Evolutionary conservation across 2,329 filamentous ascomycete genomes (phyloP), one percentile per base, ranked within the genome.

Genomic region (Microdochium nivale): DNA sequence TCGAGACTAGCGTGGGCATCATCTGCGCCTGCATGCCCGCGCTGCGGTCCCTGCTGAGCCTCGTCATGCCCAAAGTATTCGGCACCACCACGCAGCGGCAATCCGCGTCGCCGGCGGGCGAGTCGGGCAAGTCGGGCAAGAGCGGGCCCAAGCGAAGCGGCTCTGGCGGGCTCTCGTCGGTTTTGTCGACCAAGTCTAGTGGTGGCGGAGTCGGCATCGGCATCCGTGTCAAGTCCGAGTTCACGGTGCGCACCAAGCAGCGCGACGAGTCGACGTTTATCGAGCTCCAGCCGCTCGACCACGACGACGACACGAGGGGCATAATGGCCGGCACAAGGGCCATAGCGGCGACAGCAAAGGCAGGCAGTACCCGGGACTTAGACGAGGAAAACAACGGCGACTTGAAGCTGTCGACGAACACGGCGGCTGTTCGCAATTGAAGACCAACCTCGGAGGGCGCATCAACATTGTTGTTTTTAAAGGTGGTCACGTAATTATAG

Each of bases 11-110:
- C 1, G 60, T 67, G 1, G 61, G 64, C 11, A 59, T 67, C 24
- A 62, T 64, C 30, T 64, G 63, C 49, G 63, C 64, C 1, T 66
- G 64, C 54, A 60, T 68, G 59, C 65, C 65, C 9, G 61, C 65
- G 11, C 56, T 64, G 7, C 61, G 65, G 23, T 62, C 63, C 0
- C 60, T 67, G 19, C 58, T 66, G 35, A 59, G 60, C 44, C 51
- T 59, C 2, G 37, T 60, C 19, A 58, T 62, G 33, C 65, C 65
- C 2, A 60, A 57, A 32, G 27, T 64, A 4, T 65, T 65, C 48
- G 58, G 60, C 10, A 58, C 59, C 4, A 61, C n/a, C n/a, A n/a
- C n/a, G n/a, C n/a, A n/a, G n/a, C n/a, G n/a, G n/a, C n/a, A n/a
- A n/a, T n/a, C n/a, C n/a, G n/a, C n/a, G n/a, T n/a, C n/a, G n/a